Conservation (phyloP, 1,139 yeast genomes). For the Debaryomycetaceae sp. region DNA sequence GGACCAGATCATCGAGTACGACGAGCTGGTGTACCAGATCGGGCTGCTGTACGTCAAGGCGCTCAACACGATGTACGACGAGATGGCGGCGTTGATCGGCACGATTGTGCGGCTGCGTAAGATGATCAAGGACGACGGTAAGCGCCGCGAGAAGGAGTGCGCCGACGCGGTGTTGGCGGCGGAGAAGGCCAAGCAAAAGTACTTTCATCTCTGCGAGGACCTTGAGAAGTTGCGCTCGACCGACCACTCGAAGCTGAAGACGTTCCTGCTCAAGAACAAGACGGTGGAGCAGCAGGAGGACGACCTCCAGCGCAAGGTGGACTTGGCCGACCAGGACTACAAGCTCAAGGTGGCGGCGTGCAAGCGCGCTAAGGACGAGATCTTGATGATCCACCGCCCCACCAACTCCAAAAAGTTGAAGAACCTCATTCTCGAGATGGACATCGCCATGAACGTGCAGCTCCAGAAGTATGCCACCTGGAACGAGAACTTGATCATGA, state of each 20-base stretch:
- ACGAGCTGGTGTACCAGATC: slow-evolving; percentile 70
- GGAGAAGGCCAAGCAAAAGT: slow-evolving; percentile 83
- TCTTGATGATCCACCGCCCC: slow-evolving; percentile 73
- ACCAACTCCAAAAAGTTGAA: slow-evolving; percentile 67
- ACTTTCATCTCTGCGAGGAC: slow-evolving; percentile 78
- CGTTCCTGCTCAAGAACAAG: slow-evolving; percentile 72
- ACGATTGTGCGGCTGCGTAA: slow-evolving; percentile 73
- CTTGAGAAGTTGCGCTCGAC: slow-evolving; percentile 75
- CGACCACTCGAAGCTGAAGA: slow-evolving; percentile 82
- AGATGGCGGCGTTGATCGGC: slow-evolving; percentile 65
- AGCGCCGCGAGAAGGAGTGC: slow-evolving; percentile 78
- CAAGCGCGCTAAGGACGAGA: slow-evolving; percentile 68
- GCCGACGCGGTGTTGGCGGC: slow-evolving; percentile 76
- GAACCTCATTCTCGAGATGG: slow-evolving; percentile 78
- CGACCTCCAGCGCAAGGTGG: slow-evolving; percentile 76
- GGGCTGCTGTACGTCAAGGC: slow-evolving; percentile 77
- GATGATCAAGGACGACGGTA: slow-evolving; percentile 73
- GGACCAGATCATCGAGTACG: slow-evolving; percentile 68
- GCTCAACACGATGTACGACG: slow-evolving; percentile 81
- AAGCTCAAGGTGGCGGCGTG: slow-evolving; percentile 71
- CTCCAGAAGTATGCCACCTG: slow-evolving; percentile 85
- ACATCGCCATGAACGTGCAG: slow-evolving; percentile 83
- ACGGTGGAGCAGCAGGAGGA: slow-evolving; percentile 90
- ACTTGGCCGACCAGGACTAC: slow-evolving; percentile 81
- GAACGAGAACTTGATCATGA: slow-evolving; percentile 77